Percentiles rank a stretch among this genome's conserved stretches.
Evolutionary conservation across 2,329 filamentous ascomycete genomes (phyloP).

Genomic region (Monascus ruber): DNA sequence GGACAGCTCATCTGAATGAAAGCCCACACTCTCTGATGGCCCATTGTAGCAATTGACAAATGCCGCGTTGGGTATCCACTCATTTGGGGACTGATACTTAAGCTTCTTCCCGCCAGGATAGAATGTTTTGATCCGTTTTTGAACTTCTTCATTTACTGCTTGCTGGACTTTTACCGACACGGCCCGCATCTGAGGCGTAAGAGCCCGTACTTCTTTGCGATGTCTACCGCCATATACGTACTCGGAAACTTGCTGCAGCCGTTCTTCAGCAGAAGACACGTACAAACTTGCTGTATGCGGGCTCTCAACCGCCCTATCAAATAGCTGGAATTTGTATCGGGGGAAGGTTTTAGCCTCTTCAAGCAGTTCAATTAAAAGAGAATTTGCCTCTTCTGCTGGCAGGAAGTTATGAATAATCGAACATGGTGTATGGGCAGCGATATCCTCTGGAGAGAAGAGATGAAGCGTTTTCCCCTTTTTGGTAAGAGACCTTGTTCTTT

Average conservation of each 20-base stretch:
- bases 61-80: slow-evolving; percentile 78
- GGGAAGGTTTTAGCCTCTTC: slow-evolving; percentile 61
- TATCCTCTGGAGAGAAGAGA: slow-evolving; percentile 68
- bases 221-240: slow-evolving; percentile 77
- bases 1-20: slow-evolving; percentile 84
- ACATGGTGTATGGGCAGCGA: slow-evolving; percentile 76
- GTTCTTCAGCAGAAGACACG: slow-evolving; percentile 61
- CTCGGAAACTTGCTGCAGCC: slow-evolving; percentile 58
- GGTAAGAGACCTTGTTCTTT: slow-evolving; percentile 40
- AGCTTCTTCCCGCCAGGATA: slow-evolving; percentile 65
- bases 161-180: slow-evolving; percentile 60
- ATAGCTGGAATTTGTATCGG: slow-evolving; percentile 67
- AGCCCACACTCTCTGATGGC: slow-evolving; percentile 71
- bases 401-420: slow-evolving; percentile 90
- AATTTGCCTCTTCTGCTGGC: slow-evolving; percentile 57
- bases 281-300: slow-evolving; percentile 80
- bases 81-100: slow-evolving; percentile 58
- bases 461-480: slow-evolving; percentile 74
- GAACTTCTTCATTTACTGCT: slow-evolving; percentile 68
- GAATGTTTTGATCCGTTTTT: slow-evolving; percentile 53
- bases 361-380: slow-evolving; percentile 63
- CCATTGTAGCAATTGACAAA: slow-evolving; percentile 93
- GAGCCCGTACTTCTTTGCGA: slow-evolving; percentile 62
- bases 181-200: slow-evolving; percentile 61
- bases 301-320: slow-evolving; percentile 74